Evolutionary conservation across 2,329 filamentous ascomycete species (phyloP), one percentile per base, ranked within the genome.

Genomic region (Ascochyta rabiei): DNA sequence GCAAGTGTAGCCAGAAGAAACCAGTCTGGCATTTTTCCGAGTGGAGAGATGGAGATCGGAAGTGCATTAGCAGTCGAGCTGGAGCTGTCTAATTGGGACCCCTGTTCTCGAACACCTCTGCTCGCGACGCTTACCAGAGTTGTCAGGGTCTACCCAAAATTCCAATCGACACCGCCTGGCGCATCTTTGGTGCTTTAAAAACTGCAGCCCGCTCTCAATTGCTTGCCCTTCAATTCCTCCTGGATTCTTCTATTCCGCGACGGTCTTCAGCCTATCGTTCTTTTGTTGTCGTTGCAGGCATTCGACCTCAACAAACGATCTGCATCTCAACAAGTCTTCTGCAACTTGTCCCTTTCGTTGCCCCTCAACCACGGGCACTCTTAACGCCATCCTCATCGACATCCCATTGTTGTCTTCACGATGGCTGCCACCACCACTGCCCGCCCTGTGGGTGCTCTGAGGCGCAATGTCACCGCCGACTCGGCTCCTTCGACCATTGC

Each of bases 341-440:
- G 56, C 58, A 51, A 42, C 49, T 49, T 54, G 52, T 49, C 46
- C 26, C 45, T 54, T 16, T 21, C 21, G 21, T 19, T 49, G 52
- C 52, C 52, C 52, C 52, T 54, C 44, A 35, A 30, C 26, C n/a
- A 35, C 34, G 35, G 46, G 40, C 34, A 28, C 26, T 34, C 21
- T 40, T 37, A 18, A 28, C 26, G 41, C 48, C 34, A 35, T 54
- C 43, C 30, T 28, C 43, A 23, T 45, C 40, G 38, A 38, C 57
- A 40, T 28, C 31, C 45, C 24, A 39, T 48, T 38, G 33, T 45
- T 49, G 46, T 31, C 43, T 37, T 46, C 49, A 54, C 45, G 48
- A 75, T 75, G 72, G 70, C 72, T 48, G 80, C 83, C 60, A 84
- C 83, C 34, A 84, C 83, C 44, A 81, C 81, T 63, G 79, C 83